Base-by-base conservation (phyloP, 2,329 filamentous ascomycete species). In the Zymoseptoria ardabiliae region DNA sequence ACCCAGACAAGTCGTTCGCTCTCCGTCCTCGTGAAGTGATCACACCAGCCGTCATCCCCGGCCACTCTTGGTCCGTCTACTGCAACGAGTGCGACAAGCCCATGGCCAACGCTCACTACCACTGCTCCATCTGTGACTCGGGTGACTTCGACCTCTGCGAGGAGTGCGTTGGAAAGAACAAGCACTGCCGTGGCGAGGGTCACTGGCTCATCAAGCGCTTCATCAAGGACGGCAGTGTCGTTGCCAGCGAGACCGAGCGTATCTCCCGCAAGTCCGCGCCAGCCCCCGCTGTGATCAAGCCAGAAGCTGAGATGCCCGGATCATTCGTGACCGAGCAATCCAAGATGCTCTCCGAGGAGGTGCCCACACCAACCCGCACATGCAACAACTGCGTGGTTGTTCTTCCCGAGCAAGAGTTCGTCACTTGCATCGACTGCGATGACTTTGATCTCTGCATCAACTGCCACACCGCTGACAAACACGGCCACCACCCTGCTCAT, bases 161-260 rank as follows among this genome's bases (percentile, higher is more conserved):
- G 64, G 75, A 79, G 5, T 99, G 94, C 70, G 85, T 97, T 53
- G 82, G 86, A 54, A 78, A 81, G 50, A 92, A 92, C 63, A 81
- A 88, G 59, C 83, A 89, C 49, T 99, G 95, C 78, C 83, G 86
- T 63, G 86, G 86, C 59, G 82, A 87, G 28, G 83, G 85, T 63
- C 94, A 99, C 77, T 97, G 91, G 92, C 81, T 99, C 75, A 93
- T 97, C 74, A 97, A 96, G 83, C 88, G 94, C 60, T 85, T 85
- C 63, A 84, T 96, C 63, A 81, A 87, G 69, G 82, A 91, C 60
- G 93, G 92, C 55, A 81, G 85, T 64, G 86, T 97, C 58, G 83
- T 90, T 65, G 90, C 85, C 75, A 97, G 92, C 80, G 90, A 84
- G 21, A 97, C 92, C 1, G 90, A 96, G 76, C 89, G 82, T 22